Base-by-base conservation (phyloP, 305 asterid genomes). In the Vinca major region DNA sequence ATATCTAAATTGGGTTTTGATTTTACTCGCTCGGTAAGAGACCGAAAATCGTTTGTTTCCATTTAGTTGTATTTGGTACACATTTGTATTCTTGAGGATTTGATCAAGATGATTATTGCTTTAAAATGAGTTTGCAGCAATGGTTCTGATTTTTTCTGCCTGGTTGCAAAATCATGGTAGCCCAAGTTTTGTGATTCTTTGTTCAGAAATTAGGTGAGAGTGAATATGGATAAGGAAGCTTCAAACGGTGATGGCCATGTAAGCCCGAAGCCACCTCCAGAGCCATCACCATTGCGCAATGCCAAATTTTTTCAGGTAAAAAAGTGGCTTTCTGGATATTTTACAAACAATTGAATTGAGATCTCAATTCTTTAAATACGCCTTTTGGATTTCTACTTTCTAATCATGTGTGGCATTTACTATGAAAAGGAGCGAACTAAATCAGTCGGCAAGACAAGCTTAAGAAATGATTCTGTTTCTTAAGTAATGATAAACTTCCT, bases 271-370 rank as follows among this genome's bases (percentile, higher is more conserved):
- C 84, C 84, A 63, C 86, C 88, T 11, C 88, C 88, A 6, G 84
- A 78, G 70, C 88, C 88, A 33, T 83, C 88, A n/a, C 88, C 86
- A 0, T 53, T 83, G 78, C 69, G 88, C 20, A 83, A 77, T 45
- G 85, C 88, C 14, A 83, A 83, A 66, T 81, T 83, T 70, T 83
- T 83, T 57, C 83, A 83, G 86, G 86, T 83, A 26, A 55, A 2
- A 6, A 41, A 7, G 40, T 26, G 47, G 7, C 7, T 21, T 47
- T 11, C 57, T 13, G 9, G 33, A 47, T 41, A 33, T 47, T 39
- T n/a, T 69, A n/a, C 20, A 37, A 7, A 14, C 7, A 14, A 4
- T 58, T 58, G 44, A 26, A 26, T 26, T 26, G 33, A 26, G 33
- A 26, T 26, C 33, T 26, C 33, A 26, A 26, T 26, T 26, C 33